Base-by-base conservation (phyloP, 2,329 filamentous ascomycete species). In the Phialophora macrospora region DNA sequence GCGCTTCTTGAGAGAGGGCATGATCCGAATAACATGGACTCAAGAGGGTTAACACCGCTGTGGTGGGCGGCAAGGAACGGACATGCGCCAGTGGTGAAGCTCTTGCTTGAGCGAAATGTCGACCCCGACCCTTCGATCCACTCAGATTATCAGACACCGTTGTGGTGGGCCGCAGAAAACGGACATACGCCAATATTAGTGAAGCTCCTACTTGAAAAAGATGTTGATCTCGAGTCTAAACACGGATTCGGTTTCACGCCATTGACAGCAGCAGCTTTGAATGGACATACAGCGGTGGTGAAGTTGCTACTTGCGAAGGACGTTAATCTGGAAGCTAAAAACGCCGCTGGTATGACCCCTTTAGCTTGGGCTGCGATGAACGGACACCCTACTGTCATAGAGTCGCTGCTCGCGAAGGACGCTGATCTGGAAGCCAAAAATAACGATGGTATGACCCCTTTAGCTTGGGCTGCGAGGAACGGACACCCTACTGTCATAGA, bases 151-250 rank as follows among this genome's bases (percentile, higher is more conserved):
- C n/a, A n/a, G n/a, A 67, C 58, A 8, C 38, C 62, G 17, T 55
- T 67, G 30, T 46, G 20, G 3, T 54, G 28, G 41, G 67, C 65
- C 11, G 57, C 62, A 30, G 6, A 24, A 28, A 41, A 54, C 17
- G 65, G 65, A 6, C 54, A 64, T 28, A 62, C 63, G 30, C 61
- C 41, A 12, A 48, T 71, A n/a, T n/a, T n/a, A 4, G 60, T 69
- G 11, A 54, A 62, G 8, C 49, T 70, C n/a, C 63, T 69, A 17
- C 46, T 69, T 11, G 55, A 60, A 7, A 24, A 38, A 7, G 56
- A 20, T 12, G 57, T 52, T 14, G 62, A 64, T 22, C 11, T 22
- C 5, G 32, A 68, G 17, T 62, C 60, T 3, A 66, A 55, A 26
- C 55, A 54, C 49, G 17, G 44, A 9, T 22, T 44, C 4, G 34